Percentiles rank a stretch among this genome's conserved stretches.
phyloP scores from a whole-genome alignment of 208 protist species.

The Naegleria lovaniensis region DNA sequence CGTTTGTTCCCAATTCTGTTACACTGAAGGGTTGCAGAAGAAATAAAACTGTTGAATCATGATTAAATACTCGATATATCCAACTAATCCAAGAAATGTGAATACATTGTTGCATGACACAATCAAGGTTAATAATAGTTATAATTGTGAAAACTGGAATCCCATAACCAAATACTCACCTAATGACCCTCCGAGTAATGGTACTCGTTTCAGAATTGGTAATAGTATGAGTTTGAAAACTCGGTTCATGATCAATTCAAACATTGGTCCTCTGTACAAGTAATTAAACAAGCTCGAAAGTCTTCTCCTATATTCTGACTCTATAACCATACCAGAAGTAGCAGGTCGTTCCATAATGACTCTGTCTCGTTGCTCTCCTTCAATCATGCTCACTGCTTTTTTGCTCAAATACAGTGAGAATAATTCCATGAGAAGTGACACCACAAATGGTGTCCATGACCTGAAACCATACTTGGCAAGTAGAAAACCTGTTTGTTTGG shows the following conservation, averaged over 20 bases:
- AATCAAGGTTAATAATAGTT: no score
- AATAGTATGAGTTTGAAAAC: not conserved
- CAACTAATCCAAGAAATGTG: not conserved
- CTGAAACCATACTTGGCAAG: not conserved
- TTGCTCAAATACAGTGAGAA: not conserved
- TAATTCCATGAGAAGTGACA: not conserved
- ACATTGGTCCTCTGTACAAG: not conserved
- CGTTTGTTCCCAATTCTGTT: no score
- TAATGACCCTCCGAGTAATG: not conserved
- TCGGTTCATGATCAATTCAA: not conserved
- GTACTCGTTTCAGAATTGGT: not conserved
- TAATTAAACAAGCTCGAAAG: not conserved
- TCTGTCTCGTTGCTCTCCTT: not conserved
- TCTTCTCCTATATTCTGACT: not conserved
- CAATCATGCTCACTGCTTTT: not conserved
- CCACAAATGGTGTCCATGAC: not conserved
- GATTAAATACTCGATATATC: not conserved
- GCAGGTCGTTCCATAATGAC: not conserved
- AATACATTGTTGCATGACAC: no score
- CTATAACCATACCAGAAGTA: not conserved
- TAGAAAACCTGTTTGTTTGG: not conserved
- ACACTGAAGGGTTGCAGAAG: not conserved
- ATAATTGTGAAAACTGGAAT: no score
- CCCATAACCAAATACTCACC: no score
- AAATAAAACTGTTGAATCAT: conserved; percentile 1